Percentiles rank a stretch among this genome's conserved stretches.
Evolutionary conservation across 148 eudicot genomes (phyloP).

Genomic region (Drosera capensis): DNA sequence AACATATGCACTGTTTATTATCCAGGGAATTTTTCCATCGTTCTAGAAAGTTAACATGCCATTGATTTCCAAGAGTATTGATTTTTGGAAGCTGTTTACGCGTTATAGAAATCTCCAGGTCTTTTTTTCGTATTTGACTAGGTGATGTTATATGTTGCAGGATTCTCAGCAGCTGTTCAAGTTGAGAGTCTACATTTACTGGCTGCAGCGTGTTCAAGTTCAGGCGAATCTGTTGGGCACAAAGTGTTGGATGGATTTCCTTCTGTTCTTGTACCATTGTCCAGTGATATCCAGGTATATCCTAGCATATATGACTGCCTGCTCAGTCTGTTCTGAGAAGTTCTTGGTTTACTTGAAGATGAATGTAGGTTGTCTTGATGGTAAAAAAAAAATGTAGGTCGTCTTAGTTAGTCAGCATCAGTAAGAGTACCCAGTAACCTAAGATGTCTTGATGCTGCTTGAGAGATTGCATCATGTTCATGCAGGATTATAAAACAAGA

Average conservation of each 20-base stretch:
- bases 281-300: constrained; percentile 46
- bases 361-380: too few species aligned
- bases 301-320: too few species aligned
- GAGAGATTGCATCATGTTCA: not conserved
- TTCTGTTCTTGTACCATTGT: constrained; percentile 54
- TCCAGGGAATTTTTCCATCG: too few species aligned
- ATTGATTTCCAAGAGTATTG: not conserved
- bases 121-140: too few species aligned
- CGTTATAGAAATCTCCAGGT: not conserved
- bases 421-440: not conserved
- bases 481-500: too few species aligned
- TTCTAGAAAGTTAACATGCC: too few species aligned
- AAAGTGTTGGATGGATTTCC: constrained; percentile 59
- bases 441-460: not conserved
- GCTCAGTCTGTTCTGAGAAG: too few species aligned
- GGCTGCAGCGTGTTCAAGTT: constrained; percentile 32
- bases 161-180: constrained; percentile 46
- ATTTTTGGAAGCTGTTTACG: not conserved
- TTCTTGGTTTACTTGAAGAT: too few species aligned
- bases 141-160: constrained; percentile 16
- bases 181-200: constrained; percentile 60
- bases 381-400: too few species aligned
- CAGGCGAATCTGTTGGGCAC: constrained; percentile 32
- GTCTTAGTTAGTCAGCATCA: not conserved
- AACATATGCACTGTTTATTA: too few species aligned